Conservation (phyloP, 805 yeast genomes). For the Candida odintsovae region DNA sequence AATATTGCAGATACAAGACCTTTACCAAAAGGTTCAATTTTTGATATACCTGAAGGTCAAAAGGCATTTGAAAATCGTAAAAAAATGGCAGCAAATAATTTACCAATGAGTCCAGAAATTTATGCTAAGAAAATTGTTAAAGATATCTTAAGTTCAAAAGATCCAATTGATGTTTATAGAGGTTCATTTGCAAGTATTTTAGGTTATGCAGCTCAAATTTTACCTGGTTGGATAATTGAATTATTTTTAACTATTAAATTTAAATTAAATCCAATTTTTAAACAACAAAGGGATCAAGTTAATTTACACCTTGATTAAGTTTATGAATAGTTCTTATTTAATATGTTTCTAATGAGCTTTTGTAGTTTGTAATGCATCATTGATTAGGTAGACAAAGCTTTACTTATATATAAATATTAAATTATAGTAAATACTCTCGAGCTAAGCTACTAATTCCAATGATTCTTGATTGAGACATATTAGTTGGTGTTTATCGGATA, state of each 20-base stretch:
- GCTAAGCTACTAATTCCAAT: no score
- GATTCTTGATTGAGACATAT: no score
- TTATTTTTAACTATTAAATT: constrained; percentile 34
- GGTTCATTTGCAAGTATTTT: constrained; percentile 43
- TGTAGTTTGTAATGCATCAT: no score
- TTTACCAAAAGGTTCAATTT: constrained; percentile 51
- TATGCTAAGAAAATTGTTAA: constrained; percentile 53
- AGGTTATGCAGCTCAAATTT: constrained; percentile 28
- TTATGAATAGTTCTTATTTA: no score
- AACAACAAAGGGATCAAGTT: constrained; percentile 20
- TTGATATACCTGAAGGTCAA: constrained; percentile 43
- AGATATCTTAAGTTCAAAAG: constrained; percentile 35
- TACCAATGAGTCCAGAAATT: constrained; percentile 53
- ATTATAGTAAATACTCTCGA: no score
- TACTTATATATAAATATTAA: no score
- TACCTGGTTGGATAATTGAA: constrained; percentile 47
- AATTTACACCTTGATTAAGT: constrained; percentile 17
- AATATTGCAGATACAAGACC: constrained; percentile 63
- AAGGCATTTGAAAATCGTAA: constrained; percentile 46
- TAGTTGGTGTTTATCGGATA: no score
- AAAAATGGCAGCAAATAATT: constrained; percentile 51
- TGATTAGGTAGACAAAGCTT: no score
- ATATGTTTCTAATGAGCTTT: background rate
- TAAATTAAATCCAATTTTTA: constrained; percentile 30
- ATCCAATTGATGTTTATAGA: constrained; percentile 48